Percentiles rank a stretch among this genome's conserved stretches.
phyloP scores from a whole-genome alignment of 805 yeast species.

The Hanseniaspora vineae region DNA sequence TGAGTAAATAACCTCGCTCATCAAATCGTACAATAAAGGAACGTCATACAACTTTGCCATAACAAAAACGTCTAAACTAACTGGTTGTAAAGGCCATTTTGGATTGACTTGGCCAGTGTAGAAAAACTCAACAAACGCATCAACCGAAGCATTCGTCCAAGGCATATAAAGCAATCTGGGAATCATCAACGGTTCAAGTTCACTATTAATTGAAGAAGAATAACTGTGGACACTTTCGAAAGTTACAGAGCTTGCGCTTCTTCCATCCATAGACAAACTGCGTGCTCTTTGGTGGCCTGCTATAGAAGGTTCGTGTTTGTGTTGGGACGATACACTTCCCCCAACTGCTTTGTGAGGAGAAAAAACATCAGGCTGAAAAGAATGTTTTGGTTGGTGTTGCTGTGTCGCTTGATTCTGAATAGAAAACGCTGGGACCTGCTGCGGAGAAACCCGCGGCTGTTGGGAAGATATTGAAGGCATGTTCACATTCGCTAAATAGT shows the following conservation, averaged over 20 bases:
- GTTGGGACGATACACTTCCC: not conserved
- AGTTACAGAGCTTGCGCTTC: conserved; percentile 4
- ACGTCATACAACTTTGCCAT: conserved; percentile 55
- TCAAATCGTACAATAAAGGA: conserved; percentile 57
- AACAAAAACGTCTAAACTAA: conserved; percentile 48
- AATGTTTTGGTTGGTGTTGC: too few species aligned
- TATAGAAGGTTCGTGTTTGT: not conserved
- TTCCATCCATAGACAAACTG: conserved; percentile 1
- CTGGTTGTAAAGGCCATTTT: conserved; percentile 60
- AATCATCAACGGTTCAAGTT: conserved; percentile 46
- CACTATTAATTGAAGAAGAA: conserved; percentile 8
- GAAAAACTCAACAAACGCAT: conserved; percentile 58
- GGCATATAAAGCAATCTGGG: conserved; percentile 65
- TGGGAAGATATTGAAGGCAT: not conserved
- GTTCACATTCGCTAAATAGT: not conserved
- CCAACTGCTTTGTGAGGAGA: not conserved
- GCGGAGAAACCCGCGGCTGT: too few species aligned
- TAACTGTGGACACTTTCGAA: conserved; percentile 12
- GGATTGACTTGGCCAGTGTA: conserved; percentile 73
- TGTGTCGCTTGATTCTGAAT: too few species aligned
- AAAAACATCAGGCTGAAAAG: too few species aligned
- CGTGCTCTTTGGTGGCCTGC: not conserved
- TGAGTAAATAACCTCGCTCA: conserved; percentile 56
- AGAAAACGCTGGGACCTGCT: too few species aligned
- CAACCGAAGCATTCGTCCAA: conserved; percentile 44